Evolutionary conservation across 371 early-diverging fungal species (phyloP).

Genomic region (Mucor piriformis): DNA sequence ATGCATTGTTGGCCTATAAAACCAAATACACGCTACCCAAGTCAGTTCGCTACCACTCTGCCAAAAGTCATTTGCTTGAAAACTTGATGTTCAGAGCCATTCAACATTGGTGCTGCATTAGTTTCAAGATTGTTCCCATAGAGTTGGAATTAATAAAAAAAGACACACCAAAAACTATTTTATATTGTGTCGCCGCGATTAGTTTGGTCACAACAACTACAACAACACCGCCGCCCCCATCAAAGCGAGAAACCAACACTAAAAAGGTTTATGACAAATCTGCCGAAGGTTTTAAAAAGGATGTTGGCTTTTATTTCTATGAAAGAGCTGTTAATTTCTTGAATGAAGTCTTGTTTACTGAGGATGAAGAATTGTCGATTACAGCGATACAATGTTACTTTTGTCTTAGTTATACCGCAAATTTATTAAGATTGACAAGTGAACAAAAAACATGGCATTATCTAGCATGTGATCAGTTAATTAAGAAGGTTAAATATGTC

Average conservation of each 20-base stretch:
- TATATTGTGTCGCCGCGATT: conserved; percentile 29
- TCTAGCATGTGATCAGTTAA: conserved; percentile 24
- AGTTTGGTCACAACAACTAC: conserved; percentile 17
- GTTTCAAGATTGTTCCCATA: conserved; percentile 29
- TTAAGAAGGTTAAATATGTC: conserved; percentile 1
- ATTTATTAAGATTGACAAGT: conserved; percentile 17
- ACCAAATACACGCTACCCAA: conserved; percentile 12
- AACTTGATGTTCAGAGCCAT: conserved; percentile 24
- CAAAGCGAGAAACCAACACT: not conserved
- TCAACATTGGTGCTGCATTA: conserved; percentile 32
- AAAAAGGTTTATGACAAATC: conserved; percentile 1
- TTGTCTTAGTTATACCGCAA: conserved; percentile 29
- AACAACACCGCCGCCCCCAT: not conserved
- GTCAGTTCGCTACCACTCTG: conserved; percentile 11
- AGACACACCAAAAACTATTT: conserved; percentile 19
- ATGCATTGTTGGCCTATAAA: conserved; percentile 8
- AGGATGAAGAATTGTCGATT: conserved; percentile 8
- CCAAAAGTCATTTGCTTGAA: conserved; percentile 12
- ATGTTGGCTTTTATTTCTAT: conserved; percentile 18
- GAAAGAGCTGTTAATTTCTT: conserved; percentile 10
- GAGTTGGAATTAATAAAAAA: conserved; percentile 14
- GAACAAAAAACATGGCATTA: conserved; percentile 30
- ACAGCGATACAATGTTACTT: conserved; percentile 26
- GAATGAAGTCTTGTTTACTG: conserved; percentile 13
- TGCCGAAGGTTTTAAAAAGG: conserved; percentile 18